Evolutionary conservation across 495 filamentous ascomycete species (phyloP), one percentile per base, ranked within the genome.

Genomic region (Apiosordaria backusii): DNA sequence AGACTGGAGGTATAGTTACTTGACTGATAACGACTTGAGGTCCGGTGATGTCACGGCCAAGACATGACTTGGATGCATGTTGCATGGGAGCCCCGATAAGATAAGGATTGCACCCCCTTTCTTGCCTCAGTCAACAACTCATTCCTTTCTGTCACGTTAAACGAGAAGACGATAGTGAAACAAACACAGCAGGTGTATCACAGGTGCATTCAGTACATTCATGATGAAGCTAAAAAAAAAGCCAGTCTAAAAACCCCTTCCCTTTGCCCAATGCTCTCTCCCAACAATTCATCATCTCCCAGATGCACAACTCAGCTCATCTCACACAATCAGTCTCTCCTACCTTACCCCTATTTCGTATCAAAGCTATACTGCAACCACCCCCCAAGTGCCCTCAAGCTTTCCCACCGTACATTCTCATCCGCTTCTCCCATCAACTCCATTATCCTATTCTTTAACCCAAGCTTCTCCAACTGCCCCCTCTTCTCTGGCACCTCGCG

Each of bases 281-380:
- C 50, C 52, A 22, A 26, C 27, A 7, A 27, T 29, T 29, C 27
- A 29, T 29, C 27, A 3, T 29, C 4, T 45, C 13, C n/a, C 52
- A 50, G 24, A 63, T 19, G 29, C 3, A 67, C 58, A 63, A 40
- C 1, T 25, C 21, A 50, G 19, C 0, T 26, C 27, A 60, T 21
- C 52, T n/a, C n/a, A n/a, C n/a, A n/a, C n/a, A n/a, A n/a, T n/a
- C n/a, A n/a, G n/a, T n/a, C n/a, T n/a, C n/a, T n/a, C n/a, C n/a
- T n/a, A n/a, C n/a, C n/a, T n/a, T n/a, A n/a, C 29, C 61, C 55
- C 76, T 63, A 84, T 73, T 83, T 82, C 19, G 72, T 77, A 67
- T 92, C 89, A 78, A 93, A 92, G 78, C 88, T 92, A 78, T 97
- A 97, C 75, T 92, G 88, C 73, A 97, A 80, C 92, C 92, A 97